Percentiles rank a stretch among this genome's conserved stretches.
These are phyloP conservation scores for Citrus trifoliata DNA, from an alignment of 345 rosid species.

Conservation along the genomic window DNA sequence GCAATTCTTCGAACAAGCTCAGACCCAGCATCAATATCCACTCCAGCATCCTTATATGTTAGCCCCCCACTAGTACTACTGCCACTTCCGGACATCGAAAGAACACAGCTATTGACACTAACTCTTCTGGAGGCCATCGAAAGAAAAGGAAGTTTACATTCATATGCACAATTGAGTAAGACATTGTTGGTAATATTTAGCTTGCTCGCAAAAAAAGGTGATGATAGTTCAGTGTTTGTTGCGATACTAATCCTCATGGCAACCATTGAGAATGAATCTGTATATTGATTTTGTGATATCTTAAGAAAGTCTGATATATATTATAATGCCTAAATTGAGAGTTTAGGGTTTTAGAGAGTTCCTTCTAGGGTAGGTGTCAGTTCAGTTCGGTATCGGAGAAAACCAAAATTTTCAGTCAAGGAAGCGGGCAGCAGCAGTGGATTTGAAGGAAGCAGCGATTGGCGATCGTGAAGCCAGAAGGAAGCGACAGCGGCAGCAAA, in stretches of 20 bases:
- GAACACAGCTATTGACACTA: background rate
- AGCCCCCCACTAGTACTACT: slow-evolving; percentile 36
- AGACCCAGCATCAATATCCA: slow-evolving; percentile 91
- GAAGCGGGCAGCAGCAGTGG: too few relatives aligned
- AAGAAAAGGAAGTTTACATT: background rate
- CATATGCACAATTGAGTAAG: background rate
- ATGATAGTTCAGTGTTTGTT: background rate
- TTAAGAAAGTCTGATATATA: too few relatives aligned
- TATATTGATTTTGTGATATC: background rate
- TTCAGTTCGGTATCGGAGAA: too few relatives aligned
- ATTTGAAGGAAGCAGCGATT: too few relatives aligned
- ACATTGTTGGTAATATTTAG: background rate
- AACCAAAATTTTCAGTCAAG: too few relatives aligned
- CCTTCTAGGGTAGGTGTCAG: background rate
- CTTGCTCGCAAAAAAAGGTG: background rate
- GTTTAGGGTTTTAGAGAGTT: background rate
- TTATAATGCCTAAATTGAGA: background rate
- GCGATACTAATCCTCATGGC: slow-evolving; percentile 11
- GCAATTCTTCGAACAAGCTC: slow-evolving; percentile 86
- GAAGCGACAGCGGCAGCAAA: too few relatives aligned
- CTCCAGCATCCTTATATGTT: slow-evolving; percentile 82
- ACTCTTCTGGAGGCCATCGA: background rate
- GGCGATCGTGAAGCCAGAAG: too few relatives aligned
- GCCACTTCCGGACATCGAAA: slow-evolving; percentile 29
- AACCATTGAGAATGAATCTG: background rate